Percentiles rank a stretch among this genome's conserved stretches.
These are phyloP conservation scores for Candida dubliniensis DNA, from an alignment of 1,139 yeast species.

Conservation along the genomic window DNA sequence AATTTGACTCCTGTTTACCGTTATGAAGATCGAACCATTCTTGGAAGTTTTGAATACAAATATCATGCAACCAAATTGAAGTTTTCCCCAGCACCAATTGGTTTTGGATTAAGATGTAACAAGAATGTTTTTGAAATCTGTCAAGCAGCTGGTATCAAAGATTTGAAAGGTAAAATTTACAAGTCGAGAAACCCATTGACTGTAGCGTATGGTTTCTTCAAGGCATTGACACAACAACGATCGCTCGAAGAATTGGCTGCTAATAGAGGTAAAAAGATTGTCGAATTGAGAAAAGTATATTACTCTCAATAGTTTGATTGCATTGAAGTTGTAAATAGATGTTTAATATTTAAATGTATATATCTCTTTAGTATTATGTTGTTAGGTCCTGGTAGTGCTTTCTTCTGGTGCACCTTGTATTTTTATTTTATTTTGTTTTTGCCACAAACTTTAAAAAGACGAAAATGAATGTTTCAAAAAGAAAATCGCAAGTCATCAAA, in stretches of 20 bases:
- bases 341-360: neutral
- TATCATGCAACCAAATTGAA: constrained; percentile 84
- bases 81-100: constrained; percentile 86
- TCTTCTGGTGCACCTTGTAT: neutral
- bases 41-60: constrained; percentile 80
- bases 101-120: constrained; percentile 92
- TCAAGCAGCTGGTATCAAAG: constrained; percentile 93
- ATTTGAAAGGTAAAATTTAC: constrained; percentile 86
- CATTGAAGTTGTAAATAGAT: constrained; percentile 1
- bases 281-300: constrained; percentile 88
- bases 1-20: constrained; percentile 81
- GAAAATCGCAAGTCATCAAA: no score
- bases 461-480: neutral
- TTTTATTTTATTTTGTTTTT: neutral
- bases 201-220: constrained; percentile 86
- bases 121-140: constrained; percentile 90
- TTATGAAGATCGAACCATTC: constrained; percentile 87
- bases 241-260: constrained; percentile 86
- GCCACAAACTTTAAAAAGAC: neutral
- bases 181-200: constrained; percentile 94
- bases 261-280: constrained; percentile 92
- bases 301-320: constrained; percentile 46
- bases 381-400: neutral
- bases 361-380: neutral
- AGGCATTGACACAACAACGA: constrained; percentile 80